Conservation (phyloP, 352 stramenopile species). For the Phytophthora ohioensis region DNA sequence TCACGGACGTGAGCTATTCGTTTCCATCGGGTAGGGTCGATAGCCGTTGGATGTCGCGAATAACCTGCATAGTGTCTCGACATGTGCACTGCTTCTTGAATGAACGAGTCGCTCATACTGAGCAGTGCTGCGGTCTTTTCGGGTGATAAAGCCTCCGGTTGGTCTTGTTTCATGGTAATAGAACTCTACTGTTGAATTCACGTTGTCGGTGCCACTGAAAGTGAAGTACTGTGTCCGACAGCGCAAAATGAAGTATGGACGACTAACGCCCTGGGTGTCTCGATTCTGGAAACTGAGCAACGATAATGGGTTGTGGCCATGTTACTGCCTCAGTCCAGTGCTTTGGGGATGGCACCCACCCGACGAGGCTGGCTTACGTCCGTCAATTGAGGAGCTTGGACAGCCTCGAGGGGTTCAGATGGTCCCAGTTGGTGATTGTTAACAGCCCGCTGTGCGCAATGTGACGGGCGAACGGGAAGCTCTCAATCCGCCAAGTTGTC, state of each 20-base stretch:
- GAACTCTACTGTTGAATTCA: no score
- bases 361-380: constrained; percentile 1
- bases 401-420: constrained; percentile 36
- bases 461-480: no score
- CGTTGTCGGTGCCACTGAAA: no score
- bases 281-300: constrained; percentile 13
- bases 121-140: constrained; percentile 39
- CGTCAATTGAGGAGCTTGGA: constrained; percentile 12
- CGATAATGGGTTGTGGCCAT: constrained; percentile 19
- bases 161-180: constrained; percentile 22
- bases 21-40: constrained; percentile 45
- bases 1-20: constrained; percentile 28
- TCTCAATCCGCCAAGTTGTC: no score
- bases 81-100: constrained; percentile 47
- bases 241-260: constrained; percentile 18
- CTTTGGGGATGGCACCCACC: constrained; percentile 34
- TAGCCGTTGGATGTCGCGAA: constrained; percentile 20
- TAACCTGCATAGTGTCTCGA: constrained; percentile 41
- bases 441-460: no score
- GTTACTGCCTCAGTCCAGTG: constrained; percentile 33
- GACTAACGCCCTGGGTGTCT: constrained; percentile 9
- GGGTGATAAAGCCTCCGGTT: constrained; percentile 18
- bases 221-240: background rate
- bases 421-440: constrained; percentile 19
- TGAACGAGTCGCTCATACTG: constrained; percentile 44